Conservation (phyloP, 2,329 filamentous ascomycete species). For the Davidsoniella australis region DNA sequence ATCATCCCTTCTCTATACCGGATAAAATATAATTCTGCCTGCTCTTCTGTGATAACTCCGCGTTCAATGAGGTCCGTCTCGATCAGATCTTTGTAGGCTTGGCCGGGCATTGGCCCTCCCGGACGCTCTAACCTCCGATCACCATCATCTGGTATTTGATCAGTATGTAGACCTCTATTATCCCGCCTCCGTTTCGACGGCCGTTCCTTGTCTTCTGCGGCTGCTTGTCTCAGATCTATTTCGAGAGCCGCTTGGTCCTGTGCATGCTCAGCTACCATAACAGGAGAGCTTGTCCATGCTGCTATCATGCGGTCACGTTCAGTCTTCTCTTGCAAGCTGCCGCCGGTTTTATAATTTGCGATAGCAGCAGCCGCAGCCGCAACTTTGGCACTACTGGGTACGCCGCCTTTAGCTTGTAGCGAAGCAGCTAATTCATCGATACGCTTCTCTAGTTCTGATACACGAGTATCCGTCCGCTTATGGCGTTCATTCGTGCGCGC, state of each 20-base stretch:
- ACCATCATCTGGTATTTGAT: neutral
- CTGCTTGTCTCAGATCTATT: no score
- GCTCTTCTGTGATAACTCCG: slow-evolving; percentile 38
- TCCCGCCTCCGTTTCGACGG: slow-evolving; percentile 9
- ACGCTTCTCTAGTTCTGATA: slow-evolving; percentile 82
- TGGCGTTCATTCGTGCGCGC: slow-evolving; percentile 50
- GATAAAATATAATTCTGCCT: slow-evolving; percentile 36
- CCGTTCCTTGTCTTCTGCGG: slow-evolving; percentile 1
- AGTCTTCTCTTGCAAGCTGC: neutral
- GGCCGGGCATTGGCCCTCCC: slow-evolving; percentile 10
- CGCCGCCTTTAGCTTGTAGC: slow-evolving; percentile 37
- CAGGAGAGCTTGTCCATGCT: slow-evolving; percentile 2
- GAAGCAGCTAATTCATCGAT: slow-evolving; percentile 77
- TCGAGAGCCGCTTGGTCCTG: slow-evolving; percentile 19
- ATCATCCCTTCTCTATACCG: slow-evolving; percentile 44
- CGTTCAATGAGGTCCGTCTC: slow-evolving; percentile 37
- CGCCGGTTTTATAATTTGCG: slow-evolving; percentile 12
- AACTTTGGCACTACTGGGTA: slow-evolving; percentile 15
- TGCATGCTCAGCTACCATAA: slow-evolving; percentile 8
- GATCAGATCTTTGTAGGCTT: slow-evolving; percentile 5
- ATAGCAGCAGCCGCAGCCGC: slow-evolving; percentile 13
- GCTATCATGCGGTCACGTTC: neutral
- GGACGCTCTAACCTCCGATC: slow-evolving; percentile 10
- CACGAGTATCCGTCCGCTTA: slow-evolving; percentile 80
- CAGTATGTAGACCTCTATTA: no score